phyloP scores from a whole-genome alignment of 805 yeast species.

The Candida caryicola region DNA sequence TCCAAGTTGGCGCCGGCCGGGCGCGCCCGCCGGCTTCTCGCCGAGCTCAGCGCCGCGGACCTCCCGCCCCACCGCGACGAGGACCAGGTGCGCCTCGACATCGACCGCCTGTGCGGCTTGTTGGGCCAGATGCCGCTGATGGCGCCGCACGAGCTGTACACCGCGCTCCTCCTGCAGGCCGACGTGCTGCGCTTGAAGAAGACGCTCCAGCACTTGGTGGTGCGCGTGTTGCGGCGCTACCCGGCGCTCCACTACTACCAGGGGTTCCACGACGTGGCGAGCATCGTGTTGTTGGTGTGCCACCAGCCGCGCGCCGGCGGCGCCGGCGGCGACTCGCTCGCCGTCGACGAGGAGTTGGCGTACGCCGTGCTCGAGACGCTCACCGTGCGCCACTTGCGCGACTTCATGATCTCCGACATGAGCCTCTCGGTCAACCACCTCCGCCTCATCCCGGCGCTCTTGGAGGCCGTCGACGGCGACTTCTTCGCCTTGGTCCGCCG shows the following conservation, averaged over 20 bases:
- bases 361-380: slow-evolving; percentile 51
- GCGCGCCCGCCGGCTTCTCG: too few species aligned
- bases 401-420: slow-evolving; percentile 76
- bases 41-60: slow-evolving; percentile 19
- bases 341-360: slow-evolving; percentile 26
- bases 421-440: slow-evolving; percentile 66
- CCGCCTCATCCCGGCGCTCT: slow-evolving; percentile 59
- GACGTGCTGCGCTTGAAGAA: slow-evolving; percentile 36
- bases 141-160: slow-evolving; percentile 22
- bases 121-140: slow-evolving; percentile 21
- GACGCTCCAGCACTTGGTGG: slow-evolving; percentile 44
- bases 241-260: slow-evolving; percentile 78
- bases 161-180: slow-evolving; percentile 31
- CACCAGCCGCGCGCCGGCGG: slow-evolving; percentile 10
- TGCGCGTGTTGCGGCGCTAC: slow-evolving; percentile 54
- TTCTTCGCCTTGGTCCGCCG: slow-evolving; percentile 44
- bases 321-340: slow-evolving; percentile 4
- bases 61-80: slow-evolving; percentile 63
- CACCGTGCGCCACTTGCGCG: slow-evolving; percentile 66
- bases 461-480: slow-evolving; percentile 47
- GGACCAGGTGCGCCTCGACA: slow-evolving; percentile 76
- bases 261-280: slow-evolving; percentile 87
- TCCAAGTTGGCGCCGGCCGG: too few species aligned
- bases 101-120: slow-evolving; percentile 62
- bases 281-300: slow-evolving; percentile 59